Evolutionary conservation across 345 rosid species (phyloP).

Genomic region (Salix viminalis): DNA sequence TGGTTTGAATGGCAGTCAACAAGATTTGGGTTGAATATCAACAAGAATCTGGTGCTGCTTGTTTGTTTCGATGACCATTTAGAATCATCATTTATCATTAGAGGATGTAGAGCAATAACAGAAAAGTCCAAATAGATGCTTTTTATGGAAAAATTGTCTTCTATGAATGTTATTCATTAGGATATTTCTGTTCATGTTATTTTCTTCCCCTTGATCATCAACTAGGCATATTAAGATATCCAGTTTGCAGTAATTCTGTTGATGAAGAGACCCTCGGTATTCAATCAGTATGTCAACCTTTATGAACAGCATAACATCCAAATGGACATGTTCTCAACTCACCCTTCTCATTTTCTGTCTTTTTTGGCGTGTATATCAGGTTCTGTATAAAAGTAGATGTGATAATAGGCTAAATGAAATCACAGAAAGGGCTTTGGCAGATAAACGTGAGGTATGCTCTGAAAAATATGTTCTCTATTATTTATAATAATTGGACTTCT

Average conservation of each 20-base stretch:
- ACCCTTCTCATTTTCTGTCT: not conserved
- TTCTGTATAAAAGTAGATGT: constrained; percentile 90
- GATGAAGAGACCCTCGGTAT: not conserved
- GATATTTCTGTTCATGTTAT: not conserved
- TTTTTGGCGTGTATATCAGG: constrained; percentile 33
- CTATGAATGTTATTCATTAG: not conserved
- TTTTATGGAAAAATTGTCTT: not conserved
- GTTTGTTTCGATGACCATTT: not conserved
- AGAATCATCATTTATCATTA: not conserved
- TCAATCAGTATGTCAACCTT: not conserved
- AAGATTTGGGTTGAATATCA: not conserved
- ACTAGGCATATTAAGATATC: not conserved
- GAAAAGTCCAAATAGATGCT: not conserved
- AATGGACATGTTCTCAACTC: not conserved
- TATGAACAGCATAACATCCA: not conserved
- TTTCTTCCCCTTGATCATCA: not conserved
- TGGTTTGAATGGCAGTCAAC: not conserved
- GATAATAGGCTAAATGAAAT: constrained; percentile 94
- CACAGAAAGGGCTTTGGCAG: constrained; percentile 84
- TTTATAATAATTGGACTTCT: constrained; percentile 12
- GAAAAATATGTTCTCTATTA: constrained; percentile 2
- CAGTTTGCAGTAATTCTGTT: not conserved
- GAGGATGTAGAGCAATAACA: not conserved
- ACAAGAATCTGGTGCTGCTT: not conserved
- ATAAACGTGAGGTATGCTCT: constrained; percentile 78